phyloP scores from a whole-genome alignment of 495 filamentous ascomycete genomes.

The Recurvomyces mirabilis region DNA sequence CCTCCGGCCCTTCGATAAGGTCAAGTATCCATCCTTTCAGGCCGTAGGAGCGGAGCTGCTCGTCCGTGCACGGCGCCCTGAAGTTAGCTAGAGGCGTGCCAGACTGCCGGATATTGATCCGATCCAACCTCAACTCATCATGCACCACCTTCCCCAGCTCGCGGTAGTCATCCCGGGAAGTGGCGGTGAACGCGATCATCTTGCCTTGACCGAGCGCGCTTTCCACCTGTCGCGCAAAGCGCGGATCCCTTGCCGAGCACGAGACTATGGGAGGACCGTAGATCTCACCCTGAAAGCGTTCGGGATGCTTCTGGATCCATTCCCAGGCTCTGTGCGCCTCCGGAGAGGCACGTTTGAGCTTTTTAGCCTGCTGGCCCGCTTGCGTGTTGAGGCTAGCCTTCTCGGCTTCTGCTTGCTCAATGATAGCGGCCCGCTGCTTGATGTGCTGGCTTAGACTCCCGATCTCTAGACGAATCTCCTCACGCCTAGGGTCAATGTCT shows the following conservation, averaged over 20 bases:
- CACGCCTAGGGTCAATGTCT: slow-evolving; percentile 31
- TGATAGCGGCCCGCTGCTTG: slow-evolving; percentile 27
- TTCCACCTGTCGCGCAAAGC: slow-evolving; percentile 65
- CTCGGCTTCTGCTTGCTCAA: slow-evolving; percentile 33
- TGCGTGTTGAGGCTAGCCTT: slow-evolving; percentile 58
- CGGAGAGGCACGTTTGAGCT: slow-evolving; percentile 42
- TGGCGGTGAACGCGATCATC: slow-evolving; percentile 63
- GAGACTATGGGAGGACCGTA: slow-evolving; percentile 78
- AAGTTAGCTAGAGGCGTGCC: slow-evolving; percentile 39
- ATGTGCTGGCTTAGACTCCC: slow-evolving; percentile 19
- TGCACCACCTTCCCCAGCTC: slow-evolving; percentile 49
- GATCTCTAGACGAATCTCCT: slow-evolving; percentile 5
- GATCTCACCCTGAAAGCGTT: slow-evolving; percentile 65
- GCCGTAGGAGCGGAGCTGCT: slow-evolving; percentile 48
- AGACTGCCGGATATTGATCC: slow-evolving; percentile 53
- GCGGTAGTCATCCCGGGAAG: slow-evolving; percentile 60
- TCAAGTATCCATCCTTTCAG: slow-evolving; percentile 73
- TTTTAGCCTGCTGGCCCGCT: slow-evolving; percentile 58
- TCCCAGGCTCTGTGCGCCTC: slow-evolving; percentile 64
- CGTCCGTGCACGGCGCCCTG: slow-evolving; percentile 34
- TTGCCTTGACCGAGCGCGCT: slow-evolving; percentile 50
- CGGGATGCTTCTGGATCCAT: slow-evolving; percentile 64
- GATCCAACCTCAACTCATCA: slow-evolving; percentile 45
- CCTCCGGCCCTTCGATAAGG: slow-evolving; percentile 68
- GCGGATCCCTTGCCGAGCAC: slow-evolving; percentile 71